Conservation (phyloP, 306 rosid genomes). For the Comarum palustre region DNA sequence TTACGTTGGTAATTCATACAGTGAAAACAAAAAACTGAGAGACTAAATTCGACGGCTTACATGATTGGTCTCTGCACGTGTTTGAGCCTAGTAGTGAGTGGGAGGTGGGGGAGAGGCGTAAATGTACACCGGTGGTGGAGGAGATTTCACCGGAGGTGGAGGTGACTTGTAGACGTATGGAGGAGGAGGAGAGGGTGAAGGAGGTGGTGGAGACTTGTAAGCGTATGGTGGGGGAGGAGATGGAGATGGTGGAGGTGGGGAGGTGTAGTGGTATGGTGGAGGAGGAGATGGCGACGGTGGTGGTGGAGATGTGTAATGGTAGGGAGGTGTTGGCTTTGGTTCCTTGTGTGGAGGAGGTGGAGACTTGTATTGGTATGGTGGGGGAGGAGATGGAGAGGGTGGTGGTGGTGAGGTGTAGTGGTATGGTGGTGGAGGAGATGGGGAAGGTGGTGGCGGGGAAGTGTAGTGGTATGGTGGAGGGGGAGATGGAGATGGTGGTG, state of each 20-base stretch:
- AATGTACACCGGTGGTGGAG: slow-evolving; percentile 56
- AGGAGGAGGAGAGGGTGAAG: slow-evolving; percentile 35
- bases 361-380: slow-evolving; percentile 38
- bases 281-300: slow-evolving; percentile 30
- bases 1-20: not conserved
- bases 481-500: slow-evolving; percentile 26
- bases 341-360: slow-evolving; percentile 27
- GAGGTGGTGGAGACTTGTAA: slow-evolving; percentile 45
- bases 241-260: slow-evolving; percentile 46
- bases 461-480: slow-evolving; percentile 41
- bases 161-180: slow-evolving; percentile 56
- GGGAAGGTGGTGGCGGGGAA: slow-evolving; percentile 44
- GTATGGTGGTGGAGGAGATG: slow-evolving; percentile 43
- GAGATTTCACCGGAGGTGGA: slow-evolving; percentile 55
- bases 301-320: slow-evolving; percentile 40
- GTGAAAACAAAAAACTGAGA: not conserved
- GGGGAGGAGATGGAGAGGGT: slow-evolving; percentile 37
- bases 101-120: slow-evolving; percentile 68
- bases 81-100: slow-evolving; percentile 36
- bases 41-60: slow-evolving; percentile 47
- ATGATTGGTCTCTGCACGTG: slow-evolving; percentile 32
- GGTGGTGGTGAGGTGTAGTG: slow-evolving; percentile 58
- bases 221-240: slow-evolving; percentile 30
- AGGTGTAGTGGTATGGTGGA: slow-evolving; percentile 41
- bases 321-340: slow-evolving; percentile 29